Evolutionary conservation across 345 rosid species (phyloP).

Genomic region (Iberis pinnata): DNA sequence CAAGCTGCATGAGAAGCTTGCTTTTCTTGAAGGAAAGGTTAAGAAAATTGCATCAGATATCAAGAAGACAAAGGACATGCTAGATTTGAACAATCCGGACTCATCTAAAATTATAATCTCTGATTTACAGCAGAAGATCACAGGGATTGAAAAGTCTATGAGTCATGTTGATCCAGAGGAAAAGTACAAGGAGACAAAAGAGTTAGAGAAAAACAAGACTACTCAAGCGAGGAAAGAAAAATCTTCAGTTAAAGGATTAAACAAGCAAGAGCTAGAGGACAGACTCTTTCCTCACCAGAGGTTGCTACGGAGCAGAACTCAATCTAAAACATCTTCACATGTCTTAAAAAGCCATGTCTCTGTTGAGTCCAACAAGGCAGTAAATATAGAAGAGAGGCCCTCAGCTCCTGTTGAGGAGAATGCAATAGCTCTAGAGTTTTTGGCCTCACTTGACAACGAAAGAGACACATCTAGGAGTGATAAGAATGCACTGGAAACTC

Average conservation of each 20-base stretch:
- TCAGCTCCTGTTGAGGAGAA: slow-evolving; percentile 42
- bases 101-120: slow-evolving; percentile 60
- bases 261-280: slow-evolving; percentile 67
- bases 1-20: slow-evolving; percentile 90
- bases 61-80: slow-evolving; percentile 85
- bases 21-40: slow-evolving; percentile 90
- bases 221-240: slow-evolving; percentile 31
- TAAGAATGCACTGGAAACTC: slow-evolving; percentile 27
- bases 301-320: slow-evolving; percentile 57
- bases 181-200: slow-evolving; percentile 24
- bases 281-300: slow-evolving; percentile 95
- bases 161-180: slow-evolving; percentile 43
- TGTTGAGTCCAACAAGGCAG: slow-evolving; percentile 25
- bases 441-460: slow-evolving; percentile 50
- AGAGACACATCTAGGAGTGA: slow-evolving; percentile 24
- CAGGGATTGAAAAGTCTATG: slow-evolving; percentile 80
- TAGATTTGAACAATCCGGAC: slow-evolving; percentile 79
- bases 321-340: slow-evolving; percentile 32
- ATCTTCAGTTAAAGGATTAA: slow-evolving; percentile 50
- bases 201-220: slow-evolving; percentile 26
- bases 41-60: slow-evolving; percentile 89
- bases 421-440: slow-evolving; percentile 47
- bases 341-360: slow-evolving; percentile 26
- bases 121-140: slow-evolving; percentile 82
- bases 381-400: slow-evolving; percentile 37